phyloP scores from a whole-genome alignment of 768 basidiomycete species.

The Megacollybia marginata region DNA sequence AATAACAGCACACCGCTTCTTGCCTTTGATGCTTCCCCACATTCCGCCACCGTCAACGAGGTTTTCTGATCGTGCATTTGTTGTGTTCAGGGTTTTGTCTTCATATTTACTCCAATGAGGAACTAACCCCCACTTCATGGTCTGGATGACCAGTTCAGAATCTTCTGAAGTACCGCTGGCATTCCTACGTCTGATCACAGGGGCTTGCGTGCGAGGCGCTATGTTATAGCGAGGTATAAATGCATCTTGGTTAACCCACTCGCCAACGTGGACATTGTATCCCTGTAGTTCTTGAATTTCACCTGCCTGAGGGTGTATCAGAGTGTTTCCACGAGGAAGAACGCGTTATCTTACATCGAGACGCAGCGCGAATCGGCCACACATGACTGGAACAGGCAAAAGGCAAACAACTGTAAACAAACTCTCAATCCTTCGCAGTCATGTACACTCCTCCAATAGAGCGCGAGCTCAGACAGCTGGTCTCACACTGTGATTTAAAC shows the following conservation, averaged over 20 bases:
- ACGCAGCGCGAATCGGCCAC: constrained; percentile 55
- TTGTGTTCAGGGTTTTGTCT: constrained; percentile 68
- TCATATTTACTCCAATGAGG: constrained; percentile 79
- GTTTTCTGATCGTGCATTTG: constrained; percentile 85
- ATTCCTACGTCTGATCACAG: constrained; percentile 54
- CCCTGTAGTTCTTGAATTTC: constrained; percentile 38
- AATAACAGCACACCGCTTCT: constrained; percentile 78
- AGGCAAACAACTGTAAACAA: background rate
- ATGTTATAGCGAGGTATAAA: constrained; percentile 74
- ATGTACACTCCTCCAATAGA: constrained; percentile 11
- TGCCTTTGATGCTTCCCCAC: constrained; percentile 80
- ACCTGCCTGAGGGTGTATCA: constrained; percentile 21
- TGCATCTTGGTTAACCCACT: constrained; percentile 54
- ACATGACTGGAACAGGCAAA: constrained; percentile 38
- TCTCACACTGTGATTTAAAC: too few species aligned
- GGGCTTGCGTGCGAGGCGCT: constrained; percentile 72
- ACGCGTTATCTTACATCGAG: constrained; percentile 28
- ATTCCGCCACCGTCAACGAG: constrained; percentile 69
- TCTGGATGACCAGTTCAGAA: constrained; percentile 49
- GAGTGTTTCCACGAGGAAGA: background rate
- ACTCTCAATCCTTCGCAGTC: background rate
- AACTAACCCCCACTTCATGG: constrained; percentile 89
- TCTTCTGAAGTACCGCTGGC: constrained; percentile 14
- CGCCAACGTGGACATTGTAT: constrained; percentile 37
- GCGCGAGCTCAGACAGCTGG: too few species aligned